These are phyloP conservation scores for Coniochaeta sp. DNA, from an alignment of 2,329 filamentous ascomycete genomes.

Conservation along the genomic window DNA sequence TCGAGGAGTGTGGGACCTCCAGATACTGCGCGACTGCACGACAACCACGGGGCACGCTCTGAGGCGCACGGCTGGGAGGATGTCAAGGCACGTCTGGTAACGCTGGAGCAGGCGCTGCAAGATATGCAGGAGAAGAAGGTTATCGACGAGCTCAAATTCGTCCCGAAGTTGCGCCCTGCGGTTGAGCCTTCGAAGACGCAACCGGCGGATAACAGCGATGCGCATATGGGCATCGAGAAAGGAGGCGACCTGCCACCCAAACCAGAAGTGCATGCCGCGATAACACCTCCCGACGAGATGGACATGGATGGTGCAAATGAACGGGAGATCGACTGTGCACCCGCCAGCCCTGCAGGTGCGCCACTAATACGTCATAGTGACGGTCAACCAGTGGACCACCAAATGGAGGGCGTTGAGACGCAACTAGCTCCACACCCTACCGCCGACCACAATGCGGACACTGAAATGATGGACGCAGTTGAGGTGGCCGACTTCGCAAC, in stretches of 20 bases:
- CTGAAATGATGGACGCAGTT: background rate
- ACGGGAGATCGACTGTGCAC: background rate
- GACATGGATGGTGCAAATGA: background rate
- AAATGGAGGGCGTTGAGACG: background rate
- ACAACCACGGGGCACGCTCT: too few relatives aligned
- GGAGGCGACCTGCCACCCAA: background rate
- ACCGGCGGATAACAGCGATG: background rate
- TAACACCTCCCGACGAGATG: background rate
- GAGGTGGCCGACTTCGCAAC: background rate
- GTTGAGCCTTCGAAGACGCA: background rate
- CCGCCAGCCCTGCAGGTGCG: background rate
- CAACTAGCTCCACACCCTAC: background rate
- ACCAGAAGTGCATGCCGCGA: background rate
- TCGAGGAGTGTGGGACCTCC: too few relatives aligned
- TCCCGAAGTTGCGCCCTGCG: background rate
- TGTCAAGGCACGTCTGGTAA: background rate
- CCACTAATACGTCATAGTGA: background rate
- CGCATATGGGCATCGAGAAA: background rate
- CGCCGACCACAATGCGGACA: background rate
- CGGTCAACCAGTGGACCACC: background rate
- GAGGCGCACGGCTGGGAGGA: background rate
- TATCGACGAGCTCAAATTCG: background rate
- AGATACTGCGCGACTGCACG: too few relatives aligned
- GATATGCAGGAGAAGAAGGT: constrained; percentile 6
- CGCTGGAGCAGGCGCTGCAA: constrained; percentile 8